These are phyloP conservation scores for Neonectria neomacrospora DNA, from an alignment of 2,329 filamentous ascomycete species.

Conservation along the genomic window DNA sequence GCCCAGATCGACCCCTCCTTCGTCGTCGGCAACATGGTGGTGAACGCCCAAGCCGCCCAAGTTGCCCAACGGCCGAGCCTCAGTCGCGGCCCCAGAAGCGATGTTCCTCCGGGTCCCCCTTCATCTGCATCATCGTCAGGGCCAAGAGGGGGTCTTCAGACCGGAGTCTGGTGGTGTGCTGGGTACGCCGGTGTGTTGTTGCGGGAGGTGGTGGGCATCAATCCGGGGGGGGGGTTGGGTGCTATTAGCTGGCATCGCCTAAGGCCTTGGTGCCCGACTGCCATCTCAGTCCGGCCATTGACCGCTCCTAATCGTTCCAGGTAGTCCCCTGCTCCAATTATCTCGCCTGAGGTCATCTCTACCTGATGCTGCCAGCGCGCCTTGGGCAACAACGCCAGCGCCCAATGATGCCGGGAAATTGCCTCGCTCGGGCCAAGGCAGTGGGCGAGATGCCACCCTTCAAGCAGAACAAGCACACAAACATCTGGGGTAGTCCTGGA, in stretches of 20 bases:
- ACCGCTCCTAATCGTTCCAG: constrained; percentile 50
- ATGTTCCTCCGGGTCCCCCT: constrained; percentile 16
- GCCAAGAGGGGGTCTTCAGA: constrained; percentile 10
- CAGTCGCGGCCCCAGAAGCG: constrained; percentile 5
- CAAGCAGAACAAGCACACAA: constrained; percentile 34
- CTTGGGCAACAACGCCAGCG: constrained; percentile 51
- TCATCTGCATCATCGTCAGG: constrained; percentile 7
- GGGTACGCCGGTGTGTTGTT: constrained; percentile 16
- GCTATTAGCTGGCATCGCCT: constrained; percentile 40
- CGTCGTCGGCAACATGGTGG: neutral
- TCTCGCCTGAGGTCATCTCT: constrained; percentile 45
- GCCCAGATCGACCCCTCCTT: constrained; percentile 20
- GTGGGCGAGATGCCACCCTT: constrained; percentile 34
- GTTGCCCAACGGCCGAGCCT: constrained; percentile 21
- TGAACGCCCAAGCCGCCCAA: constrained; percentile 18
- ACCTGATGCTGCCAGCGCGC: constrained; percentile 44
- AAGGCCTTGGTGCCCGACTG: constrained; percentile 46
- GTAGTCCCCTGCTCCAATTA: constrained; percentile 48
- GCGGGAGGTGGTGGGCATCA: constrained; percentile 44
- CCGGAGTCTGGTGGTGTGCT: constrained; percentile 19
- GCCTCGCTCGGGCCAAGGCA: constrained; percentile 35
- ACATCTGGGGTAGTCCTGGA: constrained; percentile 46
- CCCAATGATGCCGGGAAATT: constrained; percentile 47
- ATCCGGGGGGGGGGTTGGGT: constrained; percentile 43
- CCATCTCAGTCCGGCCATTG: constrained; percentile 42